Base-by-base conservation (phyloP, 2,329 filamentous ascomycete genomes). In the Colletotrichum karsti region DNA sequence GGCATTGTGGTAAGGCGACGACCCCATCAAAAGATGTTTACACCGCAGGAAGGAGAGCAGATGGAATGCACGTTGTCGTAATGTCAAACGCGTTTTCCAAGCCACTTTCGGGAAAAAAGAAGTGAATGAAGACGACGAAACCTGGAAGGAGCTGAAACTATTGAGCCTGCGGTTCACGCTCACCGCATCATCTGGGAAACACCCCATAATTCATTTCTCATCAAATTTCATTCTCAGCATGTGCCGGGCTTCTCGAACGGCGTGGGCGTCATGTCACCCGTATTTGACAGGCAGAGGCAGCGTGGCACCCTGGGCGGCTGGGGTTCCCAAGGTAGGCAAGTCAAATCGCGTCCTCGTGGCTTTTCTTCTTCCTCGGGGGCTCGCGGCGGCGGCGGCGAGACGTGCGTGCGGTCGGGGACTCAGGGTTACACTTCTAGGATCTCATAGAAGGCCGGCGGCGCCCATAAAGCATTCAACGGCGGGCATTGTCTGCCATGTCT, bases 281-380 rank as follows among this genome's bases (percentile, higher is more conserved):
- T 22, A 41, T 46, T 53, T 53, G 26, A 53, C 51, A 35, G n/a
- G 41, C 20, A 50, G 35, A 41, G 24, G 39, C 18, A 46, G 64
- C 64, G 64, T 67, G 64, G 64, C 64, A 64, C 60, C 64, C 64
- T 58, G 44, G 64, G 60, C 35, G 63, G 50, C 51, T 67, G 51
- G 50, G 48, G 50, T 28, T 51, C 42, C 63, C 33, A 41, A 51
- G 63, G 42, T 51, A 57, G 51, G 51, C 42, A 63, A 63, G 58
- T 58, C 18, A 18, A n/a, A n/a, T n/a, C n/a, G n/a, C n/a, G n/a
- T 10, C 28, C 55, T 58, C 28, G 55, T 48, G 18, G 41, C 18
- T 58, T 44, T 35, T 46, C 22, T 39, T 37, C 24, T 51, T 15
- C 24, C 46, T 26, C 46, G 26, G 46, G 7, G 39, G 26, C 13